Conservation (phyloP, 225 moss, liverwort and hornwort genomes). For the Sphagnum tenellum region DNA sequence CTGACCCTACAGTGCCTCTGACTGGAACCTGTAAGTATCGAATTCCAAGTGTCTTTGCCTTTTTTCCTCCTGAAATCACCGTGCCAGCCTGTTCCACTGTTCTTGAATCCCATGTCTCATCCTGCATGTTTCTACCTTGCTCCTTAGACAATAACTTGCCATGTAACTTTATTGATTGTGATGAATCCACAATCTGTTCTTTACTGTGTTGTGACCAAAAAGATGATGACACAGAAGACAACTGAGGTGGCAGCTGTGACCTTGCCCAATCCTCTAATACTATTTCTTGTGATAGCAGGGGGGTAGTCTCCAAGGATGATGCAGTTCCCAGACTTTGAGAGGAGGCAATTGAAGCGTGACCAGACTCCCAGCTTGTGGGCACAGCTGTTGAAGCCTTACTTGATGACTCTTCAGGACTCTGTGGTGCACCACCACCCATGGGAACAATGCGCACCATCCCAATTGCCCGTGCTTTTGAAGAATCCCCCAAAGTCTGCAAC, state of each 20-base stretch:
- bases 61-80: constrained; percentile 2
- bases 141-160: constrained; percentile 13
- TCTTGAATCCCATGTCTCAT: neutral
- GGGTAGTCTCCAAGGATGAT: constrained; percentile 4
- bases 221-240: constrained; percentile 3
- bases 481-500: constrained; percentile 32
- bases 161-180: constrained; percentile 4
- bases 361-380: constrained; percentile 19
- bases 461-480: constrained; percentile 51
- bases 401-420: constrained; percentile 16
- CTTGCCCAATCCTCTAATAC: constrained; percentile 27
- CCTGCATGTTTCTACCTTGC: neutral
- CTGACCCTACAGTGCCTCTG: neutral
- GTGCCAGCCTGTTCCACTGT: too few species aligned
- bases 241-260: constrained; percentile 26
- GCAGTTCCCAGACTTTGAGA: neutral
- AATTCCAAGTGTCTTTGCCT: constrained; percentile 26
- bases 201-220: neutral
- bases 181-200: constrained; percentile 6
- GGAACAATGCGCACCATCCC: constrained; percentile 53
- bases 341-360: constrained; percentile 8
- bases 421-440: constrained; percentile 10
- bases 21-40: constrained; percentile 40
- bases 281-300: neutral
- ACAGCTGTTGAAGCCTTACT: constrained; percentile 6